phyloP scores from a whole-genome alignment of 208 protist species.

The Wallacemonas sp. region DNA sequence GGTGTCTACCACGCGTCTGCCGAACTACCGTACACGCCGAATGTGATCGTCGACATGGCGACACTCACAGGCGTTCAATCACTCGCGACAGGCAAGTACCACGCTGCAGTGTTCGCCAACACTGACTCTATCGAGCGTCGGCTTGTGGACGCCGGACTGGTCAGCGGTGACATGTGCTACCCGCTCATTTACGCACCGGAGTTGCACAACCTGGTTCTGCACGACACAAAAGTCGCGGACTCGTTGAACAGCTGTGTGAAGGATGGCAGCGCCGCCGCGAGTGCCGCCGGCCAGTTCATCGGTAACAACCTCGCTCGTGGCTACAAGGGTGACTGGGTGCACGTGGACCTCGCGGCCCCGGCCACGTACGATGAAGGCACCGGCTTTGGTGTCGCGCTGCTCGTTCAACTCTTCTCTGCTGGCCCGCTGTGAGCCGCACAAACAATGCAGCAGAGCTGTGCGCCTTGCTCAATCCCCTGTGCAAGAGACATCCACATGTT shows the following conservation, averaged over 20 bases:
- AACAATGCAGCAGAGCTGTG: too few relatives aligned
- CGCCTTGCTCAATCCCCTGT: too few relatives aligned
- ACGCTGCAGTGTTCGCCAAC: slow-evolving; percentile 56
- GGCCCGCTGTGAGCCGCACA: background rate
- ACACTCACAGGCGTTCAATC: slow-evolving; percentile 79
- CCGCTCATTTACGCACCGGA: slow-evolving; percentile 64
- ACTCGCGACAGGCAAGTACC: slow-evolving; percentile 44
- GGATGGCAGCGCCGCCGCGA: slow-evolving; percentile 36
- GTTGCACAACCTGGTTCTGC: slow-evolving; percentile 48
- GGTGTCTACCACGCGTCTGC: slow-evolving; percentile 67
- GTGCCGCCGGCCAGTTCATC: slow-evolving; percentile 63
- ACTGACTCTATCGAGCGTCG: slow-evolving; percentile 35
- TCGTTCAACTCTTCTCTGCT: slow-evolving; percentile 35
- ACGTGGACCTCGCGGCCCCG: slow-evolving; percentile 56
- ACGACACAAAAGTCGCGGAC: slow-evolving; percentile 34
- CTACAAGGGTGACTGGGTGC: slow-evolving; percentile 48
- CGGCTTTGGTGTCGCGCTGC: slow-evolving; percentile 41
- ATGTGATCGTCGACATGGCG: slow-evolving; percentile 66
- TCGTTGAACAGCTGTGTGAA: slow-evolving; percentile 42
- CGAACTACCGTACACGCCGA: slow-evolving; percentile 43
- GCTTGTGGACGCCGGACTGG: slow-evolving; percentile 20
- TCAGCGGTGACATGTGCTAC: slow-evolving; percentile 60
- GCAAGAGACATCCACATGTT: too few relatives aligned
- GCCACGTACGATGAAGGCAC: slow-evolving; percentile 31
- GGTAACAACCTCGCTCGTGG: slow-evolving; percentile 25